Evolutionary conservation across 2,329 filamentous ascomycete genomes (phyloP).

Genomic region (Claviceps sp.): DNA sequence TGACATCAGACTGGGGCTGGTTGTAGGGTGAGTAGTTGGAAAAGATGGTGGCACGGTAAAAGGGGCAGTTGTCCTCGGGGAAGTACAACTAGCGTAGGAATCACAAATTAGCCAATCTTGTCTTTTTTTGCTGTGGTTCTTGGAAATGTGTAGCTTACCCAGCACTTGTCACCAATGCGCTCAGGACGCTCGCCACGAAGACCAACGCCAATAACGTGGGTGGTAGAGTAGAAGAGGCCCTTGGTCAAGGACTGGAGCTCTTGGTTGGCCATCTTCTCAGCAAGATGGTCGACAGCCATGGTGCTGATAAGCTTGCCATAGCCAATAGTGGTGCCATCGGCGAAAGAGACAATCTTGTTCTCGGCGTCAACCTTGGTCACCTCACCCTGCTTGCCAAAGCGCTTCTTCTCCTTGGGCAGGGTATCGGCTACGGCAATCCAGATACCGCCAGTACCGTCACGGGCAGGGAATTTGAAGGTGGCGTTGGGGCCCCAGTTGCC

Average conservation of each 20-base stretch:
- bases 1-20: slow-evolving; percentile 70
- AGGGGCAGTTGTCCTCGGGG: slow-evolving; percentile 96
- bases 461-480: slow-evolving; percentile 94
- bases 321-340: slow-evolving; percentile 74
- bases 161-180: slow-evolving; percentile 98
- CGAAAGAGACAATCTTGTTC: slow-evolving; percentile 68
- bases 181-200: slow-evolving; percentile 83
- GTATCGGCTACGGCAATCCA: slow-evolving; percentile 97
- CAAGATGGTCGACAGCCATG: slow-evolving; percentile 87
- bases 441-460: slow-evolving; percentile 93
- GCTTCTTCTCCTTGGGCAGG: slow-evolving; percentile 79
- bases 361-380: slow-evolving; percentile 80
- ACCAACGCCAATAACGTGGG: slow-evolving; percentile 93
- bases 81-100: slow-evolving; percentile 61
- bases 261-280: slow-evolving; percentile 75
- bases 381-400: slow-evolving; percentile 71
- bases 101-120: not conserved
- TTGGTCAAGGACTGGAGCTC: slow-evolving; percentile 75
- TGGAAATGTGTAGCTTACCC: slow-evolving; percentile 42
- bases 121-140: not conserved
- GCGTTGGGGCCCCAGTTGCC: slow-evolving; percentile 98
- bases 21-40: slow-evolving; percentile 99
- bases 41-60: slow-evolving; percentile 99
- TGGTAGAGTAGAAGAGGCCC: slow-evolving; percentile 90
- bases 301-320: slow-evolving; percentile 92